Conservation (phyloP, 768 basidiomycete species). For the Russula foetens region DNA sequence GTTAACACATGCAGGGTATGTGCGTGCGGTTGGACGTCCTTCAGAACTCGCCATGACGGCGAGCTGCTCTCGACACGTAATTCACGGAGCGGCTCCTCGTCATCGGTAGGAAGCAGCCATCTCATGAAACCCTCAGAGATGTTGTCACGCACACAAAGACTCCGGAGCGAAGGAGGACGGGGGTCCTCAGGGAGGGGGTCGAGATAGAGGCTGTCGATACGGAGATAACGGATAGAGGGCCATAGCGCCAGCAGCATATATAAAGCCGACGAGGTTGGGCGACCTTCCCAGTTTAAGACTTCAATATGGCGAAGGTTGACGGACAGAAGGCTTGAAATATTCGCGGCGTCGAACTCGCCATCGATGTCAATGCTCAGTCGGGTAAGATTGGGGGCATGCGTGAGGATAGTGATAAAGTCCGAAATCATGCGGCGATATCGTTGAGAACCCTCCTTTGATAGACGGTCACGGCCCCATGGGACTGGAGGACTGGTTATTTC, state of each 20-base stretch:
- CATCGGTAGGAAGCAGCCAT: conserved; percentile 3
- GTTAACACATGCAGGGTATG: conserved; percentile 3
- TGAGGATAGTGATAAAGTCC: conserved; percentile 9
- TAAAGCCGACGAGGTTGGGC: conserved; percentile 8
- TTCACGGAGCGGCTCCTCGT: conserved; percentile 9
- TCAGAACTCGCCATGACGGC: neutral
- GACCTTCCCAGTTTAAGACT: conserved; percentile 15
- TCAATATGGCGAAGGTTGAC: conserved; percentile 11
- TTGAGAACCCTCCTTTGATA: neutral
- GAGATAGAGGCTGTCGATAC: conserved; percentile 3
- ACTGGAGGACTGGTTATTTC: conserved; percentile 7
- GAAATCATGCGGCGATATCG: conserved; percentile 1
- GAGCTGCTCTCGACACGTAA: conserved; percentile 4
- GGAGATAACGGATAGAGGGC: conserved; percentile 13
- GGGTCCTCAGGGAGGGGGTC: conserved; percentile 5
- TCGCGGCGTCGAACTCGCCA: conserved; percentile 3
- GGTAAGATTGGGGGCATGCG: conserved; percentile 3
- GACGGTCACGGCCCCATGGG: conserved; percentile 1
- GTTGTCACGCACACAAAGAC: conserved; percentile 6
- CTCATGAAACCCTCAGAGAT: conserved; percentile 4
- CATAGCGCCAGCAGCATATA: conserved; percentile 7
- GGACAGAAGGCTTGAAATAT: neutral
- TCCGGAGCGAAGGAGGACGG: conserved; percentile 1
- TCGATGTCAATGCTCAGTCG: conserved; percentile 15
- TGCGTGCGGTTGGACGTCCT: neutral